These are phyloP conservation scores for Hapsidospora chrysogenum DNA, from an alignment of 495 filamentous ascomycete species.

Conservation along the genomic window DNA sequence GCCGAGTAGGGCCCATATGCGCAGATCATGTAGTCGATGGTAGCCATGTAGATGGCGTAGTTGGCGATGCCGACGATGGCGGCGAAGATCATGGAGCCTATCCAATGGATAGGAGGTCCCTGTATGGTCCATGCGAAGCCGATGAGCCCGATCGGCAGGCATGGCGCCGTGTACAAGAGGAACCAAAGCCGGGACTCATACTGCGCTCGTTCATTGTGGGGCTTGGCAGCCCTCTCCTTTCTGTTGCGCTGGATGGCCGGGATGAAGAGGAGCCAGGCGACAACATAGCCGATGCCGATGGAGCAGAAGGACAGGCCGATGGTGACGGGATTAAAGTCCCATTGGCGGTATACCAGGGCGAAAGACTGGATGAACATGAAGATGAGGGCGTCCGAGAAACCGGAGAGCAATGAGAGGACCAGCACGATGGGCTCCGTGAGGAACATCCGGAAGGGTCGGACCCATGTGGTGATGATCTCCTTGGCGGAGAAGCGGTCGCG, in stretches of 20 bases:
- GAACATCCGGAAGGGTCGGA: slow-evolving; percentile 65
- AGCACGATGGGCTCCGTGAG: slow-evolving; percentile 61
- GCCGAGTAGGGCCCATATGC: slow-evolving; percentile 65
- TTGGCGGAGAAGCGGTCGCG: slow-evolving; percentile 32
- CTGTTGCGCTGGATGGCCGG: slow-evolving; percentile 43
- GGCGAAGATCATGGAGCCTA: slow-evolving; percentile 39
- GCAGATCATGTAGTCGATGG: slow-evolving; percentile 75
- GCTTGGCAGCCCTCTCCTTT: slow-evolving; percentile 29
- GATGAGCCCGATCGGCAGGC: slow-evolving; percentile 49
- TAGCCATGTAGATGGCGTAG: slow-evolving; percentile 63
- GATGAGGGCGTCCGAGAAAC: slow-evolving; percentile 67
- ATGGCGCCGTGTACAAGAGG: slow-evolving; percentile 45
- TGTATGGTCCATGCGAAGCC: slow-evolving; percentile 49
- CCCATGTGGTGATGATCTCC: slow-evolving; percentile 44
- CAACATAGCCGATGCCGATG: slow-evolving; percentile 45
- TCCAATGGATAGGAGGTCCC: slow-evolving; percentile 47
- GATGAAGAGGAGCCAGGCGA: slow-evolving; percentile 47
- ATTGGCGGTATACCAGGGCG: slow-evolving; percentile 44
- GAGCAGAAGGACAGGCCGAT: slow-evolving; percentile 47
- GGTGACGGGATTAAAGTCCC: slow-evolving; percentile 37
- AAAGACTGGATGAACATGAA: slow-evolving; percentile 65
- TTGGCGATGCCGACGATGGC: slow-evolving; percentile 52
- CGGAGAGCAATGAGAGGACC: slow-evolving; percentile 51
- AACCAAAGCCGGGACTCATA: slow-evolving; percentile 39
- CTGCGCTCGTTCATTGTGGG: slow-evolving; percentile 41